Evolutionary conservation across 805 yeast genomes (phyloP).

Genomic region (Alloascoidea hylecoeti): DNA sequence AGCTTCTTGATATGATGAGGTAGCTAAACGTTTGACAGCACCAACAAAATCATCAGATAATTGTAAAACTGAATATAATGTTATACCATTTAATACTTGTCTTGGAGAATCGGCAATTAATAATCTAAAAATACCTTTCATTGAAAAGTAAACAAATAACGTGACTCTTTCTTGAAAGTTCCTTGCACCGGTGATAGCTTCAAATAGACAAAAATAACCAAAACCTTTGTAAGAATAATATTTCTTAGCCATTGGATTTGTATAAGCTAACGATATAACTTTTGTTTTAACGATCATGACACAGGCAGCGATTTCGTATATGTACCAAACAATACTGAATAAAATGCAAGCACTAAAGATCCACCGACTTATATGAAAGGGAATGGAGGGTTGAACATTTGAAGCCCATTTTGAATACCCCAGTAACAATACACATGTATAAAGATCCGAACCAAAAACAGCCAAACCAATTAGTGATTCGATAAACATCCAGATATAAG

Average conservation of each 20-base stretch:
- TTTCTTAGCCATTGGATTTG: constrained; percentile 47
- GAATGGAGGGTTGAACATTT: constrained; percentile 28
- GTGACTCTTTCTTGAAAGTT: constrained; percentile 53
- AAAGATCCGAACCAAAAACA: constrained; percentile 52
- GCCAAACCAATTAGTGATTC: constrained; percentile 31
- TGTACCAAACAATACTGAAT: constrained; percentile 42
- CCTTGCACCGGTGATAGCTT: constrained; percentile 50
- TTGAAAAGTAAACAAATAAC: constrained; percentile 47
- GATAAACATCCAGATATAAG: constrained; percentile 22
- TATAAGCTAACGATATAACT: constrained; percentile 56
- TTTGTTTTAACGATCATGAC: constrained; percentile 39
- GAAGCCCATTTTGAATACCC: constrained; percentile 63
- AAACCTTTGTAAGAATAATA: constrained; percentile 44
- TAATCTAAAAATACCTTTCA: constrained; percentile 47
- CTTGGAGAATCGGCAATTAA: constrained; percentile 77
- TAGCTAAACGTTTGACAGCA: constrained; percentile 40
- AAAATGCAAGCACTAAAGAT: constrained; percentile 72
- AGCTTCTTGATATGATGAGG: constrained; percentile 47
- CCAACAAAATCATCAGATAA: constrained; percentile 17
- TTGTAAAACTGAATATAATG: constrained; percentile 39
- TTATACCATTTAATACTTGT: constrained; percentile 70
- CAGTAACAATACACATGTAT: constrained; percentile 61
- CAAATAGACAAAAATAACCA: constrained; percentile 59
- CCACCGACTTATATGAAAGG: constrained; percentile 47
- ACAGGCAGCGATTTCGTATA: constrained; percentile 47